A percentile compares a stretch with the other conserved stretches of the same genome.
Evolutionary conservation across 2,329 filamentous ascomycete genomes (phyloP).

Genomic region (Chalaropsis ovoidea): DNA sequence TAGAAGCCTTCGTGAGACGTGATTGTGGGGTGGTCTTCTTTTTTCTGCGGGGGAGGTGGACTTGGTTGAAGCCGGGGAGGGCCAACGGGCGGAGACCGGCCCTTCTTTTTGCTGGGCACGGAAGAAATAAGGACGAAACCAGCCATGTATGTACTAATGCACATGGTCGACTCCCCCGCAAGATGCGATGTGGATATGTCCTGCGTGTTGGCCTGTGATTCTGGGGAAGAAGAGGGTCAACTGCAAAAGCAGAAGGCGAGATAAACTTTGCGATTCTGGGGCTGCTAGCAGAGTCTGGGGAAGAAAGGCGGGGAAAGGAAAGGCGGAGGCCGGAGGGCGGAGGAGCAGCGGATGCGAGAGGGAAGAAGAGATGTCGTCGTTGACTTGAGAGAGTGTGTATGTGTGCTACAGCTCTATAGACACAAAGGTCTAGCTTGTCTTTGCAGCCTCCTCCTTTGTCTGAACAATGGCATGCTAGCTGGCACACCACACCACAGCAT

Average conservation of each 20-base stretch:
- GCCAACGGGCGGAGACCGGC: neutral
- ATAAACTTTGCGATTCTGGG: neutral
- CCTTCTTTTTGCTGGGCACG: constrained; percentile 4
- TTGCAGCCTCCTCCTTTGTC: neutral
- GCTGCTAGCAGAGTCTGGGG: neutral
- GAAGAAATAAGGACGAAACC: neutral
- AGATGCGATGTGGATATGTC: neutral
- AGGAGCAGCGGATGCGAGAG: neutral
- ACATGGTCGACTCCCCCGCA: neutral
- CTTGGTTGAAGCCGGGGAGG: neutral
- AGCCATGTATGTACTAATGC: no score
- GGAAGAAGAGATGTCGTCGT: neutral
- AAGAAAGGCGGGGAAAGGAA: constrained; percentile 5
- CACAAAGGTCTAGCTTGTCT: neutral
- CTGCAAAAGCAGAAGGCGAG: neutral
- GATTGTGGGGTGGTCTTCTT: constrained; percentile 4
- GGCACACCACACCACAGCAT: neutral
- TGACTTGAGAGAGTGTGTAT: neutral
- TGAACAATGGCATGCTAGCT: neutral
- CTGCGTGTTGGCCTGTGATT: neutral
- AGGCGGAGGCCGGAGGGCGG: neutral
- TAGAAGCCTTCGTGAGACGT: constrained; percentile 4
- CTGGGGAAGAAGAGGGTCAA: neutral
- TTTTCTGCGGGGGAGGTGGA: neutral
- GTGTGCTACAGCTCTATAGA: neutral